Evolutionary conservation across 345 rosid genomes (phyloP), one percentile per base, ranked within the genome.

Genomic region (Eucalyptus guilfoylei): DNA sequence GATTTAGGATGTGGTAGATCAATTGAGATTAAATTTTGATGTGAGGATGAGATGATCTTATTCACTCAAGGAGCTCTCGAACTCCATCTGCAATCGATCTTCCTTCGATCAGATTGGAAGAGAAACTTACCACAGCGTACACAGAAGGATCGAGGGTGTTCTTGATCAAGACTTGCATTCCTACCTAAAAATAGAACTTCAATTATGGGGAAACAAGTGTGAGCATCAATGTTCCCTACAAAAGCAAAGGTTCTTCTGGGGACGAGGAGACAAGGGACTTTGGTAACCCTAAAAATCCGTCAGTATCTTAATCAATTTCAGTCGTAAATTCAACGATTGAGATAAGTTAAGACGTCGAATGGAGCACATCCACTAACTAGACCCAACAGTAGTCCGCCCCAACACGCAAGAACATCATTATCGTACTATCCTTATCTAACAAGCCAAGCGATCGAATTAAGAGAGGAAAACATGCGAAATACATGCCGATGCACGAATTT

Each of bases 251-350:
- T 12, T 60, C 14, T 60, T 12, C 2, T 6, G 5, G 32, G 16
- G n/a, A 11, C 2, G 0, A n/a, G 14, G n/a, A 1, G n/a, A 26
- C 26, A 52, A 52, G n/a, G 4, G 14, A 26, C n/a, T 58, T 26
- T 1, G 7, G 2, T 26, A 26, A 26, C n/a, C n/a, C 3, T 11
- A 28, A 58, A 58, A 14, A 58, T 12, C 14, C 64, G 3, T 14
- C 5, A 8, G 21, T 7, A 2, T 64, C 76, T n/a, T 4, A n/a
- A 14, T 64, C 76, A 8, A 64, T 64, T n/a, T 64, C 0, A 15
- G 0, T 64, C 3, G 3, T 64, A 1, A 6, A 64, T 64, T n/a
- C 10, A 14, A n/a, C 21, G 19, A n/a, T 7, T 4, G 3, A 62
- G 16, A 62, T 62, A 30, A 30, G 5, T 30, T 4, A 8, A 28